phyloP scores from a whole-genome alignment of 371 early-diverging fungal species.

The Sporodiniella umbellata region DNA sequence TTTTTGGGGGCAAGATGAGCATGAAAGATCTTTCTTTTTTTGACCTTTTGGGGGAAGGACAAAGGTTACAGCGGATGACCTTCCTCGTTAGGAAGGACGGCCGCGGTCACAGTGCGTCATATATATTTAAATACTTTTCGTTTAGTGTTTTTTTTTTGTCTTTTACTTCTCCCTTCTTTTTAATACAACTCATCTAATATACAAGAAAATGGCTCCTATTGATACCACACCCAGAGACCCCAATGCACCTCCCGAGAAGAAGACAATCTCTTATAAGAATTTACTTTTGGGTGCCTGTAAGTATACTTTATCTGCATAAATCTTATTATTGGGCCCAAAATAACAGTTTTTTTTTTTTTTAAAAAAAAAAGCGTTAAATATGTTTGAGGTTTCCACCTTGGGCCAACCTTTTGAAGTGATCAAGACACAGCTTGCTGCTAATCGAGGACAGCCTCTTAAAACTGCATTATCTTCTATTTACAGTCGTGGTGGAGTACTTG shows the following conservation, averaged over 20 bases:
- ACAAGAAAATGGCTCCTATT: not conserved
- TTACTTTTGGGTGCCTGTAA: conserved; percentile 61
- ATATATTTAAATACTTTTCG: not conserved
- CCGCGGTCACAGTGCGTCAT: conserved; percentile 2
- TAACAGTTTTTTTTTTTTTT: not conserved
- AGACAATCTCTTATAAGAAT: conserved; percentile 61
- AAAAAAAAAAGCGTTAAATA: conserved; percentile 9
- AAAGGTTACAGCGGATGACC: not conserved
- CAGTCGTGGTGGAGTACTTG: conserved; percentile 73
- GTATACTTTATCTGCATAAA: not conserved
- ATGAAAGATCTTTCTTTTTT: too few relatives aligned
- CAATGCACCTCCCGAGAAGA: conserved; percentile 45
- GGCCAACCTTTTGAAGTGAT: conserved; percentile 46
- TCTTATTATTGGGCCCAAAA: too few relatives aligned
- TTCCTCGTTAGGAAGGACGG: not conserved
- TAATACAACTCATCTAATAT: too few relatives aligned
- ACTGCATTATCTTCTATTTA: conserved; percentile 64
- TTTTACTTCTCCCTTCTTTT: not conserved
- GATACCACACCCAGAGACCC: not conserved
- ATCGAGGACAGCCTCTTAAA: conserved; percentile 70
- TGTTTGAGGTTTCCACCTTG: conserved; percentile 20
- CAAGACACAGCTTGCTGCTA: conserved; percentile 86
- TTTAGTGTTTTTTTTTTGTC: not conserved
- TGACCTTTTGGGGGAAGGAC: not conserved
- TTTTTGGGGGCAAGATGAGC: too few relatives aligned